These are phyloP conservation scores for Fusarium keratoplasticum DNA, from an alignment of 2,329 filamentous ascomycete species.

Conservation along the genomic window DNA sequence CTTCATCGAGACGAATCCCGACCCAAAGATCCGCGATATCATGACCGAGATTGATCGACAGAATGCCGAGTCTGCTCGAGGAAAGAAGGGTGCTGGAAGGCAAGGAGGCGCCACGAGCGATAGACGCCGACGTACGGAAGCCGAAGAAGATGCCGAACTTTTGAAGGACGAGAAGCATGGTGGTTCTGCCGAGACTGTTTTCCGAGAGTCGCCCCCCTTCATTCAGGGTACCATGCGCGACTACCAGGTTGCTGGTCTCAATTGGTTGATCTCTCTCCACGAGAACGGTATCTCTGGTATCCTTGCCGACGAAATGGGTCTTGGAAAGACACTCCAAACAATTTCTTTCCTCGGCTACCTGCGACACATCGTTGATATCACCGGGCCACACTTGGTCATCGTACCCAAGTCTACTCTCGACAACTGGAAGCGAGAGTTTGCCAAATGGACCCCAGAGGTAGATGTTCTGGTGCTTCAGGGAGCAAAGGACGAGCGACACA, in stretches of 20 bases:
- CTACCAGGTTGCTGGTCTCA: conserved; percentile 94
- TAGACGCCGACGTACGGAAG: conserved; percentile 88
- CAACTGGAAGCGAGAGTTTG: conserved; percentile 98
- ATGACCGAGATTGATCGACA: conserved; percentile 95
- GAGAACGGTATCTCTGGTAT: conserved; percentile 99
- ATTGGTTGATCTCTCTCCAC: conserved; percentile 97
- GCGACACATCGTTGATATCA: conserved; percentile 89
- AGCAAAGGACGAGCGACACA: conserved; percentile 90
- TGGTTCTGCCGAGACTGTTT: conserved; percentile 86
- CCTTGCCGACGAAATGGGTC: conserved; percentile 97
- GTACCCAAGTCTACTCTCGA: conserved; percentile 98
- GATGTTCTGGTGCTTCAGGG: conserved; percentile 95
- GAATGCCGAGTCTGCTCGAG: conserved; percentile 78
- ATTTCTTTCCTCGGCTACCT: conserved; percentile 97
- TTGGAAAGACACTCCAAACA: conserved; percentile 97
- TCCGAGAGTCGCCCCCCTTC: conserved; percentile 93
- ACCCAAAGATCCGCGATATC: conserved; percentile 93
- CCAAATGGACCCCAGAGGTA: conserved; percentile 93
- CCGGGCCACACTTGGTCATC: conserved; percentile 88
- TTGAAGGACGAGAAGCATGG: conserved; percentile 90
- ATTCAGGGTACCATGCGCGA: conserved; percentile 92
- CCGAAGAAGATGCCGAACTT: conserved; percentile 94
- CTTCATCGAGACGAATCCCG: conserved; percentile 97
- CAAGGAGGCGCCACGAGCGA: conserved; percentile 87
- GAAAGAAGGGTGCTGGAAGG: conserved; percentile 79